phyloP scores from a whole-genome alignment of 208 protist species.

The Phytomonas francai region DNA sequence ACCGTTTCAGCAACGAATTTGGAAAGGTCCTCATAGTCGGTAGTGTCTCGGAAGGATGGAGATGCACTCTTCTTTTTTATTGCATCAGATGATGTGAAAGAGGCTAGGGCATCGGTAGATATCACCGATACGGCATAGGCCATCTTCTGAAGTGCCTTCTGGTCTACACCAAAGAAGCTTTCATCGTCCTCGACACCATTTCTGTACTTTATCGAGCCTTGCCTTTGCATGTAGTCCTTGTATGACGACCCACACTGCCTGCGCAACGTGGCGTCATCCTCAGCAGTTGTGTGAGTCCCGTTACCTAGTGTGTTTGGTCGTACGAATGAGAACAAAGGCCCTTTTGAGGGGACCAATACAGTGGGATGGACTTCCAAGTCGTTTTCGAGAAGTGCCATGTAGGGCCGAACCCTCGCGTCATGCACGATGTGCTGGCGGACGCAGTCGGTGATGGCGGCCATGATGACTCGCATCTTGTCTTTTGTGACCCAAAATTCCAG shows the following conservation, averaged over 20 bases:
- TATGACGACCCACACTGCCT: not conserved
- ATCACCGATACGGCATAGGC: slow-evolving; percentile 46
- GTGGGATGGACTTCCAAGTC: not conserved
- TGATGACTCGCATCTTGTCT: slow-evolving; percentile 31
- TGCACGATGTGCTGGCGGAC: slow-evolving; percentile 48
- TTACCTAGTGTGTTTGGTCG: not conserved
- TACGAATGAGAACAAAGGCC: not conserved
- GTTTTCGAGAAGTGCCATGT: not conserved
- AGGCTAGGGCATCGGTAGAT: slow-evolving; percentile 35
- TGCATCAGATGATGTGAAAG: slow-evolving; percentile 5
- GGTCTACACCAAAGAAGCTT: slow-evolving; percentile 27
- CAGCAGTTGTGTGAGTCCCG: not conserved
- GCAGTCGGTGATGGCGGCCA: slow-evolving; percentile 41
- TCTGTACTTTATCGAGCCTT: not conserved
- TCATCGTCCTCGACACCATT: not conserved
- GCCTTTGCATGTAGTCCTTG: not conserved
- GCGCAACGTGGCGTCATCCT: not conserved
- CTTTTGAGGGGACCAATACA: not conserved
- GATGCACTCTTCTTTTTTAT: not conserved
- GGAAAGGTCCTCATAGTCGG: slow-evolving; percentile 33
- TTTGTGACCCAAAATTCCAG: slow-evolving; percentile 19
- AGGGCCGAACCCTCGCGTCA: not conserved
- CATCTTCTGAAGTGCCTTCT: slow-evolving; percentile 24
- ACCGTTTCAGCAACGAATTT: slow-evolving; percentile 39
- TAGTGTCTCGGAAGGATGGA: not conserved